A percentile compares a stretch with the other conserved stretches of the same genome.
These are phyloP conservation scores for Neobulgaria alba DNA, from an alignment of 2,329 filamentous ascomycete species.

Conservation along the genomic window DNA sequence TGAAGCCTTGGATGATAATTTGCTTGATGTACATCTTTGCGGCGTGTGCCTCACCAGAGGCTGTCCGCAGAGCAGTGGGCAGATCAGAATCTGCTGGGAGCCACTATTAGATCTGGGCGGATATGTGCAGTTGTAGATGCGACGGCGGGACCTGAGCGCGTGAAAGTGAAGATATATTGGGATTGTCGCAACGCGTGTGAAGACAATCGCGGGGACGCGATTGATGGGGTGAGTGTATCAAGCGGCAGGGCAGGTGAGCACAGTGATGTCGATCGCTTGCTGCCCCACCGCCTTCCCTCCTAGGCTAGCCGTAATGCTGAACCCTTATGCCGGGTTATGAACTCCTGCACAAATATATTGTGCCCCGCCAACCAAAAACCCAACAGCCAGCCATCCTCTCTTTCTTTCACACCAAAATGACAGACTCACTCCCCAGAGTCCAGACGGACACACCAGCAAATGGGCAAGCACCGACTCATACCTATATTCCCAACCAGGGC, in stretches of 20 bases:
- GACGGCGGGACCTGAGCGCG: neutral
- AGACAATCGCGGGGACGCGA: neutral
- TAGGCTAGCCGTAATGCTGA: too few species aligned
- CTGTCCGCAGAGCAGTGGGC: neutral
- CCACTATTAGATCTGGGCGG: too few species aligned
- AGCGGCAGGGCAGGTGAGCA: too few species aligned
- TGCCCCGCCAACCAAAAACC: too few species aligned
- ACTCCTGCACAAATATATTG: too few species aligned
- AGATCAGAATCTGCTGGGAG: neutral
- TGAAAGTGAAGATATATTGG: neutral
- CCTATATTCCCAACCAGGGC: slow-evolving; percentile 40
- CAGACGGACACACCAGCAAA: slow-evolving; percentile 30
- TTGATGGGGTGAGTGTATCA: too few species aligned
- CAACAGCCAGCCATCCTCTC: too few species aligned
- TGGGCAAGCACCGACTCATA: slow-evolving; percentile 37
- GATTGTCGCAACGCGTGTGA: slow-evolving; percentile 3
- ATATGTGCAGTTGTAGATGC: too few species aligned
- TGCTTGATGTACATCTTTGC: slow-evolving; percentile 93
- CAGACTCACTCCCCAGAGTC: slow-evolving; percentile 13
- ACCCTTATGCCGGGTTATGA: too few species aligned
- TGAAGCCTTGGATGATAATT: slow-evolving; percentile 99
- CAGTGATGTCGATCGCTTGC: too few species aligned
- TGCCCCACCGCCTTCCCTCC: too few species aligned
- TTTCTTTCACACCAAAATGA: too few species aligned
- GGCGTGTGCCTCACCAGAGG: slow-evolving; percentile 6